Evolutionary conservation across 257 asterid species (phyloP).

Genomic region (Solanum sejunctum): DNA sequence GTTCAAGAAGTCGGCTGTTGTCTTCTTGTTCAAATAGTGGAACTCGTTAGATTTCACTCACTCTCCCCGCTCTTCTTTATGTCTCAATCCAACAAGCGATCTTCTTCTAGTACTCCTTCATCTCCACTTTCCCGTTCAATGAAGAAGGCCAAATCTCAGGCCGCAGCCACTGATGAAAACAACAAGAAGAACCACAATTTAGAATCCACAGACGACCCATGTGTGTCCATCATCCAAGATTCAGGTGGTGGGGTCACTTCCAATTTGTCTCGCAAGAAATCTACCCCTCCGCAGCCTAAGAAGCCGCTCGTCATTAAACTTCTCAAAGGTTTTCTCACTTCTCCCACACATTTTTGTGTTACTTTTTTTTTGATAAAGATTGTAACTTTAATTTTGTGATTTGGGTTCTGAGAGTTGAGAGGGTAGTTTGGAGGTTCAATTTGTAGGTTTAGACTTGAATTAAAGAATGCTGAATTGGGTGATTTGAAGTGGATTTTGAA

Average conservation of each 20-base stretch:
- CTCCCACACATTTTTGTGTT: background rate
- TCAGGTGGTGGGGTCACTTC: constrained; percentile 48
- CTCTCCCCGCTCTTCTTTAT: constrained; percentile 11
- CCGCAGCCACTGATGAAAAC: constrained; percentile 24
- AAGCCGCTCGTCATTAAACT: constrained; percentile 69
- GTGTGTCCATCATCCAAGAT: constrained; percentile 30
- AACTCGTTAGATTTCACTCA: constrained; percentile 20
- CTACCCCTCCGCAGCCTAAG: constrained; percentile 79
- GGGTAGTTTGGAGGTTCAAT: background rate
- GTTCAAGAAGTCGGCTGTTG: background rate
- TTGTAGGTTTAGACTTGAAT: background rate
- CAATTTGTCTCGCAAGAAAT: constrained; percentile 65
- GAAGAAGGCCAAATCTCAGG: constrained; percentile 75
- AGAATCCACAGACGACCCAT: constrained; percentile 30
- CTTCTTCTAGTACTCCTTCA: constrained; percentile 11
- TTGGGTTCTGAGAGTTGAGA: background rate
- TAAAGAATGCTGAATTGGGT: background rate
- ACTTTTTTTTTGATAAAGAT: background rate
- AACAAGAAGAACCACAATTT: constrained; percentile 27
- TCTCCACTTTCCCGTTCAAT: constrained; percentile 31
- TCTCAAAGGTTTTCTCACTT: constrained; percentile 39
- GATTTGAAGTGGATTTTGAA: background rate
- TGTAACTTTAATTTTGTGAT: background rate
- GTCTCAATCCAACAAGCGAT: constrained; percentile 53
- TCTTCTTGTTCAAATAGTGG: background rate